Conservation (phyloP, 371 early-diverging fungal genomes). For the Circinella minor region DNA sequence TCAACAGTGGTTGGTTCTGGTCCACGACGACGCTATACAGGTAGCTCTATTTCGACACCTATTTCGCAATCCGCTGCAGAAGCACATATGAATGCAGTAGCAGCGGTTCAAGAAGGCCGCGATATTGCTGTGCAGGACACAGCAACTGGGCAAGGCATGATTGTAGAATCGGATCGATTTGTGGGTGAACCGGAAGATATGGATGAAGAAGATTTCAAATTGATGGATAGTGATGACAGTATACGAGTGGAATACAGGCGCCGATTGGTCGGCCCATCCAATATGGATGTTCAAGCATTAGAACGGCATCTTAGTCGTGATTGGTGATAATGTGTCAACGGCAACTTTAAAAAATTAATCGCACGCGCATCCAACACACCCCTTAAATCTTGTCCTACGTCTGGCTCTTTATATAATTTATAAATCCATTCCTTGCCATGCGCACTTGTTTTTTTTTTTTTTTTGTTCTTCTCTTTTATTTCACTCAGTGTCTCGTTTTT, state of each 20-base stretch:
- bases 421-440: too few species aligned
- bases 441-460: too few species aligned
- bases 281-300: conserved; percentile 20
- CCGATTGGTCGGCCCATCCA: conserved; percentile 25
- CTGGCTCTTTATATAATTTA: too few species aligned
- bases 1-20: background rate
- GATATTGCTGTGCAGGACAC: conserved; percentile 21
- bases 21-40: conserved; percentile 44
- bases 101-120: conserved; percentile 36
- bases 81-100: conserved; percentile 39
- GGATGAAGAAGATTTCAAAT: conserved; percentile 29
- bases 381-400: too few species aligned
- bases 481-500: background rate
- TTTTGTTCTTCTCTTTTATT: too few species aligned
- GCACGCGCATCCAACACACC: too few species aligned
- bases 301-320: conserved; percentile 30
- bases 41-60: conserved; percentile 47
- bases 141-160: conserved; percentile 9
- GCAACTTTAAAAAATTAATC: too few species aligned
- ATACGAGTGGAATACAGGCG: conserved; percentile 26
- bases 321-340: conserved; percentile 13
- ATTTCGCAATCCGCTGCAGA: conserved; percentile 38
- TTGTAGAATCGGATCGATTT: conserved; percentile 24
- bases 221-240: conserved; percentile 21
- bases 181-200: conserved; percentile 34